Evolutionary conservation across 805 yeast species (phyloP), one percentile per base, ranked within the genome.

Genomic region (Metschnikowia continentalis): DNA sequence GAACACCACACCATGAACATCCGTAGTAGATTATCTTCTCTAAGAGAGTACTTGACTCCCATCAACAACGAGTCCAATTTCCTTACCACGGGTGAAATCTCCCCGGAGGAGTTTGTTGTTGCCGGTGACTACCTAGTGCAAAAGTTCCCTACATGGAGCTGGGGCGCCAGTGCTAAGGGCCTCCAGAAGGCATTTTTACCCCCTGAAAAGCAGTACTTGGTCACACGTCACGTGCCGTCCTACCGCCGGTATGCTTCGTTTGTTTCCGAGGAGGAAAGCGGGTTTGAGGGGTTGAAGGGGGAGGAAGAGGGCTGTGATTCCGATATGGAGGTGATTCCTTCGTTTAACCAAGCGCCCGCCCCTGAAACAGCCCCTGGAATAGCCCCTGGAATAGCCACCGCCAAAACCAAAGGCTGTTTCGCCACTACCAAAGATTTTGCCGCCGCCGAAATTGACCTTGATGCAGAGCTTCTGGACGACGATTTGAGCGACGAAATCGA

Each of bases 81-180:
- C 71, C 76, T 82, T 49, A 70, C 77, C 45, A 88, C 97, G 0
- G 99, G 99, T 3, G 94, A 92, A 65, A 84, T 94, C 47, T 88
- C 96, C 1, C 99, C 99, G 1, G 96, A 89, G 48, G 99, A 94
- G 67, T 94, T 94, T 70, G 92, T 90, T 8, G 75, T 74, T 49
- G 97, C 99, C 3, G 99, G 99, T 20, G 97, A 94, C 66, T 94
- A 90, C 67, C 72, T 94, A 51, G 91, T 85, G 32, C 84, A 83
- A 68, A 88, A 86, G 74, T 94, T 94, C 66, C 98, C 99, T 2
- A 94, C 98, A 0, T 94, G 99, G 99, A 82, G 83, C 54, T 94
- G 99, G 99, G 63, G 69, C 23, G 41, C 65, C 6, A 62, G 71
- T 48, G 71, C 77, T 32, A 62, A 65, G 47, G 59, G 52, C 42